These are phyloP conservation scores for Wickerhamomyces xylosicus DNA, from an alignment of 805 yeast genomes.

Conservation along the genomic window DNA sequence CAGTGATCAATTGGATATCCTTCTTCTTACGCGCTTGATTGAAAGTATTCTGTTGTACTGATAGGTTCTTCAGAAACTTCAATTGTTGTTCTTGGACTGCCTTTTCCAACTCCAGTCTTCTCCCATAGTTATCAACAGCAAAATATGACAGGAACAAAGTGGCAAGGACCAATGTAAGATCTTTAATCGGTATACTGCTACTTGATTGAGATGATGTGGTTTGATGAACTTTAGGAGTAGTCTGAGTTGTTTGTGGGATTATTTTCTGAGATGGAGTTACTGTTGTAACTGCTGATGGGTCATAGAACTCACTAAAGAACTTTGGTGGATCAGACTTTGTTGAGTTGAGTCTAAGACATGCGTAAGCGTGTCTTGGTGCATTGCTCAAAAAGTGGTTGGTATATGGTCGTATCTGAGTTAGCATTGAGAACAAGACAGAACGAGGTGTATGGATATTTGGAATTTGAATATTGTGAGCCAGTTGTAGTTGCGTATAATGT, in stretches of 20 bases:
- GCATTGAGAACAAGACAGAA: no score
- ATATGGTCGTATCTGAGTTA: not conserved
- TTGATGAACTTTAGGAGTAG: not conserved
- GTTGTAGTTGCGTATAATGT: no score
- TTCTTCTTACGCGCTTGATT: slow-evolving; percentile 40
- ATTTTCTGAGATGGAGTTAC: not conserved
- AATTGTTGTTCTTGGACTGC: slow-evolving; percentile 22
- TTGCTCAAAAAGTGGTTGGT: not conserved
- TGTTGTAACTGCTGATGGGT: not conserved
- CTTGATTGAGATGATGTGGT: not conserved
- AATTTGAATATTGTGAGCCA: no score
- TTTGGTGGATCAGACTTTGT: not conserved
- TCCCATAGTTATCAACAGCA: slow-evolving; percentile 40
- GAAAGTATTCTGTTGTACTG: slow-evolving; percentile 34
- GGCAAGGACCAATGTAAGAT: slow-evolving; percentile 31
- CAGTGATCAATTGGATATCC: slow-evolving; percentile 41
- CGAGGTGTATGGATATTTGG: no score
- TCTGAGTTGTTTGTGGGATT: not conserved
- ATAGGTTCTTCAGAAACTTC: slow-evolving; percentile 22
- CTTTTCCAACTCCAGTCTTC: slow-evolving; percentile 26
- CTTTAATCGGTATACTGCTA: slow-evolving; percentile 18
- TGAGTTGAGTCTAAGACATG: not conserved
- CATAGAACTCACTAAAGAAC: not conserved
- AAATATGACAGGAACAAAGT: slow-evolving; percentile 34
- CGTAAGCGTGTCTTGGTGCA: not conserved